Conservation (phyloP, 495 filamentous ascomycete species). For the Aspergillus bridgeri region DNA sequence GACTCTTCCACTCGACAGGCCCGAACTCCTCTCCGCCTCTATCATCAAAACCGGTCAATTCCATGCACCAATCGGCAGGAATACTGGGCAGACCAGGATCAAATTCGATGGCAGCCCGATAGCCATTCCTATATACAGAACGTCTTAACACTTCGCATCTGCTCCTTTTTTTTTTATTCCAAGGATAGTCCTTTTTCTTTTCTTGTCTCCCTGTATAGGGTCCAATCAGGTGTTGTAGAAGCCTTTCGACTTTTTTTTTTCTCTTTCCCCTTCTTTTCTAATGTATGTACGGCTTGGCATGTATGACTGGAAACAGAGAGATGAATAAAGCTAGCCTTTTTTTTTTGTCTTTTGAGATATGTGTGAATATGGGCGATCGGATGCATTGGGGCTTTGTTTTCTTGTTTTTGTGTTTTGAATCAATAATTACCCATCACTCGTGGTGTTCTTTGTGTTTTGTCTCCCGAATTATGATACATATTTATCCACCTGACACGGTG, state of each 20-base stretch:
- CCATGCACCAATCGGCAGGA: slow-evolving; percentile 34
- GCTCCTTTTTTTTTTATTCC: slow-evolving; percentile 5
- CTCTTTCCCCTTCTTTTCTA: too few relatives aligned
- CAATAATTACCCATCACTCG: neutral
- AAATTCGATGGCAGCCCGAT: slow-evolving; percentile 39
- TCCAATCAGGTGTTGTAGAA: slow-evolving; percentile 15
- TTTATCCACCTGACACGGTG: neutral
- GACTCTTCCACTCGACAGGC: slow-evolving; percentile 35
- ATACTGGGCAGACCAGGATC: slow-evolving; percentile 29
- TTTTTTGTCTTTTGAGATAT: slow-evolving; percentile 7
- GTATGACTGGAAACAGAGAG: slow-evolving; percentile 22
- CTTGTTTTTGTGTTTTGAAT: slow-evolving; percentile 6
- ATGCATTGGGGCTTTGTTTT: slow-evolving; percentile 5
- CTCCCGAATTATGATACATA: slow-evolving; percentile 1
- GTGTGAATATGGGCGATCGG: slow-evolving; percentile 16
- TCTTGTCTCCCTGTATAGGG: slow-evolving; percentile 16
- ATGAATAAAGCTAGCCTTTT: slow-evolving; percentile 1
- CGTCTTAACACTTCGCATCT: neutral
- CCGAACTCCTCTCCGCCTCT: slow-evolving; percentile 34
- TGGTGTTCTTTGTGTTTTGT: slow-evolving; percentile 1
- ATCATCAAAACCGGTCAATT: slow-evolving; percentile 32
- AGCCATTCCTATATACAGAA: neutral
- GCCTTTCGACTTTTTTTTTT: neutral
- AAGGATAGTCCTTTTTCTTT: neutral
- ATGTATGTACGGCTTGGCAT: slow-evolving; percentile 26